Evolutionary conservation across 768 basidiomycete genomes (phyloP), one percentile per base, ranked within the genome.

Genomic region (Lactarius deliciosus): DNA sequence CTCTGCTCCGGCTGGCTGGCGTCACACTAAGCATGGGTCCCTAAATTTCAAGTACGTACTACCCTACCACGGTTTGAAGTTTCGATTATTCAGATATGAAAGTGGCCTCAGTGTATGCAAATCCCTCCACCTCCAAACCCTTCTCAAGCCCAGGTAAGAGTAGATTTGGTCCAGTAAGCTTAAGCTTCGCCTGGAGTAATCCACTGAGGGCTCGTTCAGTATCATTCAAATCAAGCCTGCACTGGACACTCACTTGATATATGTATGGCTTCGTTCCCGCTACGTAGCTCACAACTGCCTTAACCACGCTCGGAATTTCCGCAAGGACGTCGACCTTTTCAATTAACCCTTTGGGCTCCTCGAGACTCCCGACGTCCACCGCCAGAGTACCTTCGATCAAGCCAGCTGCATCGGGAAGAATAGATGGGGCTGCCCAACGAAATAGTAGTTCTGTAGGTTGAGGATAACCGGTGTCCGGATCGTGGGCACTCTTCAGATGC

Each of bases 241-340:
- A 32, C 47, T 8, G 25, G 53, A 53, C n/a, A 78, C 86, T 63
- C 61, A 90, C 94, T 85, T 96, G 93, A 77, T 96, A 97, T 75
- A 96, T 91, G 76, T 88, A 96, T 0, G 94, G 96, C 76, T 96
- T 95, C 25, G 92, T 94, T 47, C 93, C 91, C 45, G 95, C 87
- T 43, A 94, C 94, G 73, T 96, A 96, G 73, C 89, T 93, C 70
- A 99, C 88, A 68, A 94, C 89, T 76, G 94, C 86, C 81, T 94
- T 94, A 75, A 99, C 79, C 63, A 96, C 87, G 67, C 89, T 88
- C 13, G 97, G 97, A 69, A 97, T 92, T 80, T 99, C 96, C 6
- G 91, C 95, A 10, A 99, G 83, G 3, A 98, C 87, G 73, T 99
- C 95, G 32, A 98, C 92, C 77, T 96, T 95, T 76, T 94, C 92